phyloP scores from a whole-genome alignment of 345 rosid genomes.

The Viola odorata region DNA sequence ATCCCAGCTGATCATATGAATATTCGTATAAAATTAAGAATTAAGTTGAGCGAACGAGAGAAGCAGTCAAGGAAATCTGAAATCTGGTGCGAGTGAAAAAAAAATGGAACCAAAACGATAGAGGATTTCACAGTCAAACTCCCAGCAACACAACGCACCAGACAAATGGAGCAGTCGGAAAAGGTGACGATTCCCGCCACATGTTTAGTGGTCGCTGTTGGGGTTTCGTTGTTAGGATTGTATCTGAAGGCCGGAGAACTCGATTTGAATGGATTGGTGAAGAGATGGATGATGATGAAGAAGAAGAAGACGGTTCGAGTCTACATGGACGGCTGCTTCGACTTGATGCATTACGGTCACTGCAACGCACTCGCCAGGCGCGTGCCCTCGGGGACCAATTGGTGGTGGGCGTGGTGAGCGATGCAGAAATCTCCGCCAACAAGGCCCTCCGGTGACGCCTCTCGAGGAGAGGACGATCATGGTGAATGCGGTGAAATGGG shows the following conservation, averaged over 20 bases:
- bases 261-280: conserved; percentile 3
- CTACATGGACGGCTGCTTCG: conserved; percentile 82
- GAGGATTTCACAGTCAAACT: too few species aligned
- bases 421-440: conserved; percentile 58
- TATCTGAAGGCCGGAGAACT: conserved; percentile 9
- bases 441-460: conserved; percentile 74
- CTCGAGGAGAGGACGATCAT: conserved; percentile 61
- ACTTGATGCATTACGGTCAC: conserved; percentile 86
- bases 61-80: too few species aligned
- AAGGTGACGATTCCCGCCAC: conserved; percentile 8
- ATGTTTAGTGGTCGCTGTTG: conserved; percentile 12
- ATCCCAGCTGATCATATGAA: too few species aligned
- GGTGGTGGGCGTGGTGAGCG: conserved; percentile 78
- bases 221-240: conserved; percentile 15
- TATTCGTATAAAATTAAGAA: too few species aligned
- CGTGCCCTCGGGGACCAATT: conserved; percentile 59
- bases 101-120: too few species aligned
- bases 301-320: conserved; percentile 55
- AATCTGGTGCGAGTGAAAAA: too few species aligned
- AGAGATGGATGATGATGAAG: conserved; percentile 10
- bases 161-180: conserved; percentile 1
- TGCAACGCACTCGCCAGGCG: conserved; percentile 82
- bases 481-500: conserved; percentile 78
- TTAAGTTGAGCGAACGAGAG: too few species aligned
- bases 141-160: too few species aligned